Conservation (phyloP, 805 yeast species). For the Kodamaea jinghongensis region DNA sequence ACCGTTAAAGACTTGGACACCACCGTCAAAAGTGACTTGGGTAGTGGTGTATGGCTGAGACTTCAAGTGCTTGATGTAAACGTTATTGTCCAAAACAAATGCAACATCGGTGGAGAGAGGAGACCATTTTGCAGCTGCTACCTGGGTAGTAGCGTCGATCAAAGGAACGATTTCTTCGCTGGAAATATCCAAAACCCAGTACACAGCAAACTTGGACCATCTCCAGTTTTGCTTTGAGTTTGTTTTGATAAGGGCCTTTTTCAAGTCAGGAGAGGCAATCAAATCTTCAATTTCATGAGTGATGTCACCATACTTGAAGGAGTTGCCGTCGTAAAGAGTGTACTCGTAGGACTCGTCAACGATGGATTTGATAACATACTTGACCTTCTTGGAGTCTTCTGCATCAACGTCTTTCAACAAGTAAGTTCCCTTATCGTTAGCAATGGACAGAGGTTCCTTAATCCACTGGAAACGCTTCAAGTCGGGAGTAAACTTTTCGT, state of each 20-base stretch:
- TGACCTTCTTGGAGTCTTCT: constrained; percentile 38
- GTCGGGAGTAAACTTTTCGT: constrained; percentile 54
- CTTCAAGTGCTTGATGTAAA: constrained; percentile 46
- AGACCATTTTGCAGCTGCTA: constrained; percentile 62
- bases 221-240: constrained; percentile 60
- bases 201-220: constrained; percentile 45
- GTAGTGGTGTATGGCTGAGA: constrained; percentile 12
- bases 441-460: constrained; percentile 44
- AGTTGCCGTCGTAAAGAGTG: constrained; percentile 48
- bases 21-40: constrained; percentile 53
- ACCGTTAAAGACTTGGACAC: constrained; percentile 55
- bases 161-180: constrained; percentile 11
- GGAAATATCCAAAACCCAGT: constrained; percentile 39
- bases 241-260: constrained; percentile 56
- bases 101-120: constrained; percentile 56
- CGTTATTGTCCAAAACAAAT: constrained; percentile 54
- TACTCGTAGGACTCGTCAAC: constrained; percentile 44
- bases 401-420: constrained; percentile 32
- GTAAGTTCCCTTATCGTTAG: constrained; percentile 65
- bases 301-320: constrained; percentile 38
- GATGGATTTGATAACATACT: constrained; percentile 56
- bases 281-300: constrained; percentile 50
- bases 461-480: constrained; percentile 70
- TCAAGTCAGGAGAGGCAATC: constrained; percentile 65
- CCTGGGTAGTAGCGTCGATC: constrained; percentile 14